Evolutionary conservation across 176 grass and related monocot species (phyloP).

Genomic region (Ananas comosus): DNA sequence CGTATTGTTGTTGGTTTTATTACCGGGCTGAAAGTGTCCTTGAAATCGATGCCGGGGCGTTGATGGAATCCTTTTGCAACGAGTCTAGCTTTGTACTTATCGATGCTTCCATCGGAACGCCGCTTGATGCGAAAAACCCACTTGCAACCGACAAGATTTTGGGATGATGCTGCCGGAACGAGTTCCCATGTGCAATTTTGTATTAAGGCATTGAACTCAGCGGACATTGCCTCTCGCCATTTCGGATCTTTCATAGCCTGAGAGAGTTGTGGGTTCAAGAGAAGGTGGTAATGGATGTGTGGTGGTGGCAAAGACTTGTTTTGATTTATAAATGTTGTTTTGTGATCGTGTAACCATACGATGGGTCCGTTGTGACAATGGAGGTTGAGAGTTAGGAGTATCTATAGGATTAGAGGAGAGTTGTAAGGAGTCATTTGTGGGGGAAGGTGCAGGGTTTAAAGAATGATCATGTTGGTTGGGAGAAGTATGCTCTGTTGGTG

Average conservation of each 20-base stretch:
- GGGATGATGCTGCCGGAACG: not conserved
- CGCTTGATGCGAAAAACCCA: constrained; percentile 3
- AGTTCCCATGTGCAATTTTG: not conserved
- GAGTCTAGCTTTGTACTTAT: constrained; percentile 11
- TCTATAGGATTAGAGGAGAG: not conserved
- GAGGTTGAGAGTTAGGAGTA: not conserved
- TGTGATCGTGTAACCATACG: not conserved
- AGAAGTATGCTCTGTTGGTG: not conserved
- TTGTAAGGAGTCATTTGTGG: not conserved
- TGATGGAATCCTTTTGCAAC: constrained; percentile 3
- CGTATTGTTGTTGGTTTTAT: constrained; percentile 6
- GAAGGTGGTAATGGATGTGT: not conserved
- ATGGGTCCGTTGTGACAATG: not conserved
- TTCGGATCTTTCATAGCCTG: not conserved
- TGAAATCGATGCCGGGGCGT: not conserved
- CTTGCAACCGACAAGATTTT: not conserved
- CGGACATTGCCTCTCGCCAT: constrained; percentile 9
- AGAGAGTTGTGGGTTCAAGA: not conserved
- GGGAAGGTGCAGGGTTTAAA: not conserved
- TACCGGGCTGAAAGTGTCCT: constrained; percentile 8
- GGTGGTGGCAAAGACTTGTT: not conserved
- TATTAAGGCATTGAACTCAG: constrained; percentile 2
- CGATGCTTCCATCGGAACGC: constrained; percentile 11
- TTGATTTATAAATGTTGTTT: constrained; percentile 4
- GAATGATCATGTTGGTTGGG: too few species aligned